Percentiles rank a stretch among this genome's conserved stretches.
These are phyloP conservation scores for Talaromyces wortmannii DNA, from an alignment of 495 filamentous ascomycete species.

Conservation along the genomic window DNA sequence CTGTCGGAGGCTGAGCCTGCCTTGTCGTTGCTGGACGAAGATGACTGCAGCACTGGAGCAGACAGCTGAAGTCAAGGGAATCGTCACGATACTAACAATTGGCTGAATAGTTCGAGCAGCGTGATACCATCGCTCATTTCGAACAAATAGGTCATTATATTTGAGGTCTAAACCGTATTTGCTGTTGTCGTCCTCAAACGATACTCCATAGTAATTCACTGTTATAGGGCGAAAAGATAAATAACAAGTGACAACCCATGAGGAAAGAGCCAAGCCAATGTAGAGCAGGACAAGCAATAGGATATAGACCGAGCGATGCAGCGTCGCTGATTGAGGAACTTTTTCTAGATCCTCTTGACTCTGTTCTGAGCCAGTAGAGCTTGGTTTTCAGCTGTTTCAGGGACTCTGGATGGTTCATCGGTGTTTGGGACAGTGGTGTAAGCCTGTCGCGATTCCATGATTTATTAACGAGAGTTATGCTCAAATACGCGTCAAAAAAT, in stretches of 20 bases:
- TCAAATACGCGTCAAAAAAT: no score
- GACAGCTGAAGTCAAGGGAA: constrained; percentile 21
- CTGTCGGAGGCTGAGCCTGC: constrained; percentile 12
- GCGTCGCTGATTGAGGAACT: no score
- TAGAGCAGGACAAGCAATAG: neutral
- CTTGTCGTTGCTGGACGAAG: constrained; percentile 11
- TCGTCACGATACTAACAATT: constrained; percentile 12
- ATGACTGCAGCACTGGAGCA: constrained; percentile 19
- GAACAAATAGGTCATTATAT: neutral
- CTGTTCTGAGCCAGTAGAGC: no score
- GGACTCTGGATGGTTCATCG: no score
- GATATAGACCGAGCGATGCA: no score
- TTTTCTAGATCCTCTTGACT: no score
- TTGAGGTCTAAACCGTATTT: no score
- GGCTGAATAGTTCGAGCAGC: constrained; percentile 16
- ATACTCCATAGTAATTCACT: constrained; percentile 1
- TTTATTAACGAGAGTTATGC: no score
- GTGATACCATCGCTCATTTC: constrained; percentile 16
- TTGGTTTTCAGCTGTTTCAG: no score
- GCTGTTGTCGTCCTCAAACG: no score
- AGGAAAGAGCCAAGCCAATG: constrained; percentile 1
- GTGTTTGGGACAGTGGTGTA: no score
- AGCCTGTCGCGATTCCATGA: no score
- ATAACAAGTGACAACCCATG: constrained; percentile 6
- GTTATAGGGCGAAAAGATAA: constrained; percentile 6